Evolutionary conservation across 805 yeast species (phyloP), one percentile per base, ranked within the genome.

Genomic region (Yarrowia phangngaensis): DNA sequence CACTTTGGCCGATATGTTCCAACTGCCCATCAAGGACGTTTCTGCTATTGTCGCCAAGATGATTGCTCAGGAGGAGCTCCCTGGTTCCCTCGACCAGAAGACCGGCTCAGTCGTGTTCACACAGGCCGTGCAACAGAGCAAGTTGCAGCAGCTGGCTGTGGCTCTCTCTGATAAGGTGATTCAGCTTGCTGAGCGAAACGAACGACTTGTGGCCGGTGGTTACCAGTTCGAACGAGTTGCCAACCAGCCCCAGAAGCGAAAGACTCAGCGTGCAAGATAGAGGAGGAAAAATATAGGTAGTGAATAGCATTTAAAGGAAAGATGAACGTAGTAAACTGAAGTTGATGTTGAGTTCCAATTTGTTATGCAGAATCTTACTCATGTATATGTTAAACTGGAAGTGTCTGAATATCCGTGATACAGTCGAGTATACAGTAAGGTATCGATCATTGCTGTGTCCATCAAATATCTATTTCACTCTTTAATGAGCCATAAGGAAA

Each of bases 101-200:
- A 74, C 81, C 24, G 68, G 74, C 58, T 73, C 77, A 50, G 66
- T 89, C 54, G 76, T 77, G 60, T 84, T 89, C 66, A 73, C 79
- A 51, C 79, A 78, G 58, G 89, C 84, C 56, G 84, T 79, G 47
- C 95, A 84, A 63, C 76, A 87, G 57, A 74, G 92, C 53, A 82
- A 79, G 63, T 75, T 90, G 66, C 96, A 90, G 73, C 87, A 84
- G 64, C 75, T 90, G 61, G 94, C 96, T 15, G 71, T 87, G 54
- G 78, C 82, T 35, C 74, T 92, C 69, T 83, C 86, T 54, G 95
- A 87, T 54, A 84, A 82, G 73, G 82, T 84, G 46, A 75, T 75
- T 51, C 79, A 81, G 60, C 74, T 87, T 57, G 76, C 83, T 50
- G 95, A 87, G 66, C 79, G 85, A 70, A 86, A 85, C 64, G 95